Evolutionary conservation across 306 rosid species (phyloP), one percentile per base, ranked within the genome.

Genomic region (Fagus sylvatica): DNA sequence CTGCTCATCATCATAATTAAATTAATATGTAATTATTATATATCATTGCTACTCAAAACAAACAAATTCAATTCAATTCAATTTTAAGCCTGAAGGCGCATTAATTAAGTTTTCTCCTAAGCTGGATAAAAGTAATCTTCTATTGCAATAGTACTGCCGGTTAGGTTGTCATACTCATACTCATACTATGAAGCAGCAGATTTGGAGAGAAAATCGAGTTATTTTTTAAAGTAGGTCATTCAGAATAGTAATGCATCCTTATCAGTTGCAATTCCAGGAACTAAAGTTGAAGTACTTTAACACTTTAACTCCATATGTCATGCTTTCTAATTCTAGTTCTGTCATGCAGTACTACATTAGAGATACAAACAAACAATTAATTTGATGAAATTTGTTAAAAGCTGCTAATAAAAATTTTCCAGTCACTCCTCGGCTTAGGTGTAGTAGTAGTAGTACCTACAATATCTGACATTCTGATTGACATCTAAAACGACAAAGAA

Each of bases 381-480:
- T 46, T 46, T 10, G 51, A 46, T 46, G 51, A 36, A 51, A 22
- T 33, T 4, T 32, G 4, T 36, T 17, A 16, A 64, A 36, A 15
- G 42, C 19, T 61, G 41, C 3, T 11, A 1, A 59, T 28, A 36
- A 32, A 30, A 22, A 59, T 30, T 22, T 10, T 32, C 5, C 37
- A 57, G 11, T 59, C 15, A 28, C 17, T 30, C 36, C 36, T 28
- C 36, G 65, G 65, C 4, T 57, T 28, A 30, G 32, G 68, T 0
- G 41, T 64, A 64, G 9, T 22, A 34, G 46, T 59, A 22, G 37
- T 6, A 0, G 13, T 59, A 1, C 30, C n/a, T 9, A 46, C 15
- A 46, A 46, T 46, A 46, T 61, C 69, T 34, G 70, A 64, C 48
- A 64, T 37, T 64, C 70, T 36, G 30, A 64, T 64, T 2, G 69